phyloP scores from a whole-genome alignment of 345 rosid species.

The Cardamine occulta region DNA sequence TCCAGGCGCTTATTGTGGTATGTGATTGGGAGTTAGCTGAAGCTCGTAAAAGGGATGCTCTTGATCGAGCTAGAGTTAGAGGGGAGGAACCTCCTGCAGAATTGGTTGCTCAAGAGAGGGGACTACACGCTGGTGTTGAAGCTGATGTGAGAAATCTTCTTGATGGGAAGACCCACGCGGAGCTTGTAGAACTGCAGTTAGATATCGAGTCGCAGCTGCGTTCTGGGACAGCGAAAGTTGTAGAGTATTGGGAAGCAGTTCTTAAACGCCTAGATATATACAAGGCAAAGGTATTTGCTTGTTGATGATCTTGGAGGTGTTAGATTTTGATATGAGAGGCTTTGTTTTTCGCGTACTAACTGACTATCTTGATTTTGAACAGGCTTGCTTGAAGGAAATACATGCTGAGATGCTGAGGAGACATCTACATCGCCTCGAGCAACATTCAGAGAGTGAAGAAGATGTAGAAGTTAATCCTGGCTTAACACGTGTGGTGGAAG shows the following conservation, averaged over 20 bases:
- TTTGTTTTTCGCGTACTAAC: slow-evolving; percentile 13
- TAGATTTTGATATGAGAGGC: neutral
- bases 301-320: slow-evolving; percentile 7
- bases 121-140: slow-evolving; percentile 89
- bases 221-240: slow-evolving; percentile 92
- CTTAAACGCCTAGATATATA: slow-evolving; percentile 86
- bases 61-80: slow-evolving; percentile 91
- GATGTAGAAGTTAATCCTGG: slow-evolving; percentile 48
- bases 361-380: slow-evolving; percentile 36
- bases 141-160: slow-evolving; percentile 73
- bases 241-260: slow-evolving; percentile 97
- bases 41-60: slow-evolving; percentile 81
- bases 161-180: slow-evolving; percentile 77
- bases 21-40: slow-evolving; percentile 97
- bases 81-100: slow-evolving; percentile 96
- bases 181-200: slow-evolving; percentile 67
- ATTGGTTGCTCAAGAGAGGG: slow-evolving; percentile 90
- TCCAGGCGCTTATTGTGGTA: slow-evolving; percentile 85
- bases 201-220: slow-evolving; percentile 82
- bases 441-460: slow-evolving; percentile 55
- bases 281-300: slow-evolving; percentile 79
- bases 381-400: slow-evolving; percentile 95
- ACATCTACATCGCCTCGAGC: slow-evolving; percentile 82
- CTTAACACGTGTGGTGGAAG: slow-evolving; percentile 54
- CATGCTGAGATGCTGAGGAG: slow-evolving; percentile 80